phyloP scores from a whole-genome alignment of 73 alveolate genomes.

The Stentor coeruleus region DNA sequence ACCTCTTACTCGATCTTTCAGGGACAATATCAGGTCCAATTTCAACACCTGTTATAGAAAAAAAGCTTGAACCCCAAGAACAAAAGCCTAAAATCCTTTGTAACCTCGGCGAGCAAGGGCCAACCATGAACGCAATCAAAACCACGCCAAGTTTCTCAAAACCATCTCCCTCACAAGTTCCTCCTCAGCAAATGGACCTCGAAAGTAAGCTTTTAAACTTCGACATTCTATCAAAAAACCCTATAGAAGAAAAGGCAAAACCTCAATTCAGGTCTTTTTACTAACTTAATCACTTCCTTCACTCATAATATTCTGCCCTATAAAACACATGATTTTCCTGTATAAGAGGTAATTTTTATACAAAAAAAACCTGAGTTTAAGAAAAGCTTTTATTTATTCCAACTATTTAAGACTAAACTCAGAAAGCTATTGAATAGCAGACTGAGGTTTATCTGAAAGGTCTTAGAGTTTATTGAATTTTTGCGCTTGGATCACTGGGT shows the following conservation, averaged over 20 bases:
- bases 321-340: no score
- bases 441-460: no score
- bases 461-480: no score
- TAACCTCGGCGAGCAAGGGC: constrained; percentile 4
- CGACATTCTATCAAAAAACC: background rate
- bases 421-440: no score
- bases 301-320: no score
- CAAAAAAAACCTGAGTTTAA: no score
- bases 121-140: background rate
- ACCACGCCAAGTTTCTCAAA: background rate
- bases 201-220: background rate
- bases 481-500: no score
- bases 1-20: background rate
- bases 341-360: no score
- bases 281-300: no score
- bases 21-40: background rate
- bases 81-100: background rate
- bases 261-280: no score
- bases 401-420: no score
- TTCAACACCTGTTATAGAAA: background rate
- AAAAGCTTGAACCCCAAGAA: background rate
- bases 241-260: background rate
- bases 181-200: background rate
- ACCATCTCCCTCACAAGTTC: background rate
- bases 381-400: no score